Base-by-base conservation (phyloP, 2,329 filamentous ascomycete species). In the Paecilomyces variotii region DNA sequence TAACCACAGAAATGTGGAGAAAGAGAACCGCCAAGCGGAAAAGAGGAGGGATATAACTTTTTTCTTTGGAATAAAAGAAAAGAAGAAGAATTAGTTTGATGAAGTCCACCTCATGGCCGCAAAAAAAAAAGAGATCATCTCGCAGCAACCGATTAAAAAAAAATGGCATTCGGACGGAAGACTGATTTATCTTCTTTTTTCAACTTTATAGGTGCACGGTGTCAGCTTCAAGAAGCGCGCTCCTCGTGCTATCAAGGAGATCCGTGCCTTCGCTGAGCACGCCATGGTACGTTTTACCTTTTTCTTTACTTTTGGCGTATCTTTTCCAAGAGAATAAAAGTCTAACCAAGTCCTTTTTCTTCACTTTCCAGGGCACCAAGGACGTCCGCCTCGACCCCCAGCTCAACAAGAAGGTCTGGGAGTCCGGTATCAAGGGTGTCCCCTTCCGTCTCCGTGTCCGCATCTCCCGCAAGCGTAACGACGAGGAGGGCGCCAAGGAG, bases 331-430 rank as follows among this genome's bases (percentile, higher is more conserved):
- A 10, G 11, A 1, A n/a, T 19, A 32, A 51, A 49, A 28, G 19
- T 3, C 59, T 62, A 52, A 60, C 52, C 45, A 35, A 12, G 54
- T 54, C 56, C 34, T 61, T 30, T 56, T 53, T 26, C 10, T 26
- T 56, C 24, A 53, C 34, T 61, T 19, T 19, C 19, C 71, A 99
- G 94, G 93, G 93, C 78, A 99, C 94, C 82, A 81, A 85, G 75
- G 94, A 99, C 78, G 94, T 99, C 82, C 94, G 94, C 74, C 82
- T 99, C 77, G 94, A 99, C 86, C 94, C 94, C 76, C 89, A 94
- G 83, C 84, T 99, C 76, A 99, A 99, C 89, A 99, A 99, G 90
- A 97, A 99, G 87, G 93, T 99, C 79, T 99, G 94, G 94, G 94
- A 99, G 83, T 84, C 88, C 76, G 94, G 94, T 80, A 87, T 99